These are phyloP conservation scores for Asterella californica DNA, from an alignment of 225 moss, liverwort and hornwort species.

Conservation along the genomic window DNA sequence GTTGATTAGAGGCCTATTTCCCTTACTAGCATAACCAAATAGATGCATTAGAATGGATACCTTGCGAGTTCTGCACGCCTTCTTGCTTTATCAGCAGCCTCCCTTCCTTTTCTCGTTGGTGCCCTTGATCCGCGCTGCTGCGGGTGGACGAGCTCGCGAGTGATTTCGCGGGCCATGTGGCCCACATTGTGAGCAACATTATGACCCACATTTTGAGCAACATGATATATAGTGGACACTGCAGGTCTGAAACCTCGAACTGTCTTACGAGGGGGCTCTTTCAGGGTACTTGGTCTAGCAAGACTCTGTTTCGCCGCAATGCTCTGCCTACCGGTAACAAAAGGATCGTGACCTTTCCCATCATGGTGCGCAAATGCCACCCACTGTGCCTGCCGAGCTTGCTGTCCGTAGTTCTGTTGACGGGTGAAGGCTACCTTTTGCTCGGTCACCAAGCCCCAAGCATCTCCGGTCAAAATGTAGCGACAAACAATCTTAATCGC, in stretches of 20 bases:
- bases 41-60: constrained; percentile 22
- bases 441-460: constrained; percentile 58
- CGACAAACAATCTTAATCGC: constrained; percentile 49
- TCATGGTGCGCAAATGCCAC: constrained; percentile 41
- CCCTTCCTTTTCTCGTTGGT: constrained; percentile 44
- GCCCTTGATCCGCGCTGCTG: constrained; percentile 22
- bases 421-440: constrained; percentile 56
- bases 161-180: constrained; percentile 4
- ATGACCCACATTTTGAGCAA: constrained; percentile 1
- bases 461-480: constrained; percentile 54
- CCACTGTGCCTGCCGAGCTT: constrained; percentile 75
- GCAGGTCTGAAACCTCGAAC: background rate
- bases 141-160: constrained; percentile 23
- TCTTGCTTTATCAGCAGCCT: constrained; percentile 55
- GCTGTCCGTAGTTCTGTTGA: constrained; percentile 54
- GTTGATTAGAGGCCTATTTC: background rate
- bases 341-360: constrained; percentile 1
- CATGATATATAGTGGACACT: background rate
- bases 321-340: background rate
- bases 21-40: background rate
- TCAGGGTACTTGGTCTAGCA: background rate
- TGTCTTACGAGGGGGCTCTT: background rate
- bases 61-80: constrained; percentile 70
- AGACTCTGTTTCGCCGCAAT: background rate
- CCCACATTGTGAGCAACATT: constrained; percentile 8